A percentile compares a stretch with the other conserved stretches of the same genome.
Conservation (phyloP, 768 basidiomycete genomes). For the Macrolepiota albuminosa region DNA sequence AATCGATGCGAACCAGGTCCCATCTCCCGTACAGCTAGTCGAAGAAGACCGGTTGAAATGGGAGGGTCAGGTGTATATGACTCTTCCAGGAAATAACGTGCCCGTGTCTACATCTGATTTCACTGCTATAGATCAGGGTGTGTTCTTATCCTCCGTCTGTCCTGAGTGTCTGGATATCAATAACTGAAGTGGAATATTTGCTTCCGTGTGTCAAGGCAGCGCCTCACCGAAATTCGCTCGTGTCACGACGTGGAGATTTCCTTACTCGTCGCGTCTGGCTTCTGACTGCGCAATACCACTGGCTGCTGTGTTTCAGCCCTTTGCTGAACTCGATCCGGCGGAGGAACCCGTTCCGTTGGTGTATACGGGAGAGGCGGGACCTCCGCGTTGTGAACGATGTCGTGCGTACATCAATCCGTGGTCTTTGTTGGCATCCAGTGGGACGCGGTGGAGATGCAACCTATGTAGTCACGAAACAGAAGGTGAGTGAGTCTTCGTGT, state of each 20-base stretch:
- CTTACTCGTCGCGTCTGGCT: constrained; percentile 73
- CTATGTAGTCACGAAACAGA: constrained; percentile 79
- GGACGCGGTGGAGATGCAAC: constrained; percentile 89
- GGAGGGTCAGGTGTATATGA: constrained; percentile 65
- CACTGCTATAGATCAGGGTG: constrained; percentile 86
- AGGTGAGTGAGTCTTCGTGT: constrained; percentile 60
- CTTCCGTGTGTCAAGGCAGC: constrained; percentile 49
- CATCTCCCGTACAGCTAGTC: constrained; percentile 80
- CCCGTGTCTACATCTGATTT: constrained; percentile 89
- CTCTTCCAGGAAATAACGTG: constrained; percentile 51
- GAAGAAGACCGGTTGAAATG: constrained; percentile 77
- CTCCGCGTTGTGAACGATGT: constrained; percentile 80
- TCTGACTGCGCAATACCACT: constrained; percentile 82
- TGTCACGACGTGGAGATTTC: constrained; percentile 86
- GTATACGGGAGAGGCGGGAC: constrained; percentile 65
- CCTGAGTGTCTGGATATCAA: background rate
- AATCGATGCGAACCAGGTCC: constrained; percentile 86
- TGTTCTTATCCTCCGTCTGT: background rate
- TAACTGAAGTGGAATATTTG: background rate
- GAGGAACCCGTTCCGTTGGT: constrained; percentile 82
- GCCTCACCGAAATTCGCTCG: constrained; percentile 89
- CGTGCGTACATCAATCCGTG: constrained; percentile 92
- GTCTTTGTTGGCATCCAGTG: constrained; percentile 81
- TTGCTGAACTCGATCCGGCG: constrained; percentile 71
- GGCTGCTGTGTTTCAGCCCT: constrained; percentile 83